A percentile compares a stretch with the other conserved stretches of the same genome.
These are phyloP conservation scores for Schizochytrium sp. DNA, from an alignment of 108 stramenopile genomes.

Conservation along the genomic window DNA sequence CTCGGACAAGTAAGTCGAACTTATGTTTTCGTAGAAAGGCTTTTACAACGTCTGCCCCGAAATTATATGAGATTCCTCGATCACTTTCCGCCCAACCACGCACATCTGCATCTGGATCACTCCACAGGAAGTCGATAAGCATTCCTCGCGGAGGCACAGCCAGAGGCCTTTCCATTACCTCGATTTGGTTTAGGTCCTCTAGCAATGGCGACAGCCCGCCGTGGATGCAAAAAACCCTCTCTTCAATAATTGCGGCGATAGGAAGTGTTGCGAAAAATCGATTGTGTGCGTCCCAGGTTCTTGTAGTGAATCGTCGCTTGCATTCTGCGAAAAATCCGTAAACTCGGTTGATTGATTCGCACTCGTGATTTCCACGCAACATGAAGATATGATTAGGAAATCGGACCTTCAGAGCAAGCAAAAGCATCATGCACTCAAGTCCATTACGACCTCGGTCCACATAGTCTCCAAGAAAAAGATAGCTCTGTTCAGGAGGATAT, in stretches of 20 bases:
- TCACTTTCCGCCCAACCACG: slow-evolving; percentile 99
- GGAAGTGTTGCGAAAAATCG: slow-evolving; percentile 99
- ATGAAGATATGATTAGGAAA: slow-evolving; percentile 99
- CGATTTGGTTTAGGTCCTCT: slow-evolving; percentile 94
- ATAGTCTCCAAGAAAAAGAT: slow-evolving; percentile 98
- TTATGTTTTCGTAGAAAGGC: slow-evolving; percentile 95
- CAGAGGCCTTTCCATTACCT: slow-evolving; percentile 92
- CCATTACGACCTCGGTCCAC: slow-evolving; percentile 97
- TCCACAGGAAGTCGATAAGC: slow-evolving; percentile 97
- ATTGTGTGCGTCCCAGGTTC: slow-evolving; percentile 91
- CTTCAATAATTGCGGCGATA: slow-evolving; percentile 97
- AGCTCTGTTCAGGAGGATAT: slow-evolving; percentile 86
- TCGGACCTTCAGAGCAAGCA: slow-evolving; percentile 97
- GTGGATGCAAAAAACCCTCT: slow-evolving; percentile 99
- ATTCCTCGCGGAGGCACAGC: slow-evolving; percentile 98
- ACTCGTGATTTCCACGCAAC: slow-evolving; percentile 98
- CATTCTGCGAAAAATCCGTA: slow-evolving; percentile 99
- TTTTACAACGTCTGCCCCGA: slow-evolving; percentile 98
- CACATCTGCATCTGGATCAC: slow-evolving; percentile 98
- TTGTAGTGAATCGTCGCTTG: slow-evolving; percentile 86
- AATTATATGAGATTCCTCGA: slow-evolving; percentile 97
- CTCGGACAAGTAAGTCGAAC: slow-evolving; percentile 97
- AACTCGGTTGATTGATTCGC: slow-evolving; percentile 98
- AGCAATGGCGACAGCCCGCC: slow-evolving; percentile 96
- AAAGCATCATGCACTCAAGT: slow-evolving; percentile 96